Evolutionary conservation across 2,329 filamentous ascomycete genomes (phyloP).

Genomic region (Chaetomium olivaceum): DNA sequence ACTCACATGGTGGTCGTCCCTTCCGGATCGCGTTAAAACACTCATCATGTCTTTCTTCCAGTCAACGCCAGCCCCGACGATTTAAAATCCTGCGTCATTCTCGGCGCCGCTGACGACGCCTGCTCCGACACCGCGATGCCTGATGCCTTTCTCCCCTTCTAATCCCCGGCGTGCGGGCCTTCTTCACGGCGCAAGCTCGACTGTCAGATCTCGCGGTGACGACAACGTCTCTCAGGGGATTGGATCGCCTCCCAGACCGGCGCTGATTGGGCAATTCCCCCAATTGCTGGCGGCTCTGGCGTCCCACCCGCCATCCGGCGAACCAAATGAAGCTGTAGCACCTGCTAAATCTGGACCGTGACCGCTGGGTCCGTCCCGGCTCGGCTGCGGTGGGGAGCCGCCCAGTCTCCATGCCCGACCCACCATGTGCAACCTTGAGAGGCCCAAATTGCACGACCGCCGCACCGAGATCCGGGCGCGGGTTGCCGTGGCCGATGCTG

Average conservation of each 20-base stretch:
- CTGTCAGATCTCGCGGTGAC: not conserved
- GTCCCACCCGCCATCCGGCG: conserved; percentile 16
- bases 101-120: conserved; percentile 10
- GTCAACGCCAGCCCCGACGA: not conserved
- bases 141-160: not conserved
- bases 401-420: not conserved
- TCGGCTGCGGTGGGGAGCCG: conserved; percentile 18
- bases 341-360: conserved; percentile 28
- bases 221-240: not conserved
- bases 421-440: conserved; percentile 12
- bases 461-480: conserved; percentile 11
- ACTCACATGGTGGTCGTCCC: conserved; percentile 6
- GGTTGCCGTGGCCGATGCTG: conserved; percentile 13
- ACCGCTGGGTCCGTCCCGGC: conserved; percentile 21
- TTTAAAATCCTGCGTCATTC: not conserved
- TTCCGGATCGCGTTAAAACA: conserved; percentile 16
- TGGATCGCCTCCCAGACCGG: not conserved
- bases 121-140: not conserved
- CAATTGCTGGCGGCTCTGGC: not conserved
- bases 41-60: not conserved
- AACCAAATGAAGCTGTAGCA: conserved; percentile 27
- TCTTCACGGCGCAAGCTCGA: not conserved
- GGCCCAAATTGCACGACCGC: not conserved
- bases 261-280: conserved; percentile 5
- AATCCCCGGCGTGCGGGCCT: not conserved